A percentile compares a stretch with the other conserved stretches of the same genome.
phyloP scores from a whole-genome alignment of 148 eudicot genomes.

The Rheum nobile region DNA sequence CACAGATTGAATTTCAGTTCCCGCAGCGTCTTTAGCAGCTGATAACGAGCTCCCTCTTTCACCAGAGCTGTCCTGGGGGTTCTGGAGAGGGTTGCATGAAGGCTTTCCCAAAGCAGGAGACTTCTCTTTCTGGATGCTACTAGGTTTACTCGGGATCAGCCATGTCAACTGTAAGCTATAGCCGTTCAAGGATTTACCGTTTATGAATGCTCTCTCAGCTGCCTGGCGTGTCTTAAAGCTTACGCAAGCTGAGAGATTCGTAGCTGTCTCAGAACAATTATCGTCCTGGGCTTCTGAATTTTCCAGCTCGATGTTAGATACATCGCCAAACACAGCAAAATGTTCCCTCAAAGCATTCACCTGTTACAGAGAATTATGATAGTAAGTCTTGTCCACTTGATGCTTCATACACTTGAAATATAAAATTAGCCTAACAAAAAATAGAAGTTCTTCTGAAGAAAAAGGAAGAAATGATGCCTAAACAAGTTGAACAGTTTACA shows the following conservation, averaged over 20 bases:
- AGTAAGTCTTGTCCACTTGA: neutral
- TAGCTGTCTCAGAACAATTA: slow-evolving; percentile 22
- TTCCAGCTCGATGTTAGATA: slow-evolving; percentile 51
- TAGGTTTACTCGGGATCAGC: slow-evolving; percentile 29
- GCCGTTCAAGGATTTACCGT: slow-evolving; percentile 67
- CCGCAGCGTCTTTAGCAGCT: slow-evolving; percentile 25
- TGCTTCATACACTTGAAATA: too few relatives aligned
- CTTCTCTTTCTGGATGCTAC: slow-evolving; percentile 35
- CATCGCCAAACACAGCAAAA: slow-evolving; percentile 48
- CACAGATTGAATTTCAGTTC: slow-evolving; percentile 16
- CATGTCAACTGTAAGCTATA: slow-evolving; percentile 53
- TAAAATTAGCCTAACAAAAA: neutral
- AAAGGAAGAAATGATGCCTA: neutral
- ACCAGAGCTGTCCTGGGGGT: slow-evolving; percentile 18
- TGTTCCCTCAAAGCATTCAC: slow-evolving; percentile 62
- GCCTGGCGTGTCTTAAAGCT: slow-evolving; percentile 50
- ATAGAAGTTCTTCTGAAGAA: too few relatives aligned
- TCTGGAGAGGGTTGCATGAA: slow-evolving; percentile 22
- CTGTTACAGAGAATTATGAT: slow-evolving; percentile 23
- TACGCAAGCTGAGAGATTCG: slow-evolving; percentile 39
- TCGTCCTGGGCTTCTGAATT: slow-evolving; percentile 19
- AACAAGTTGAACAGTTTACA: neutral
- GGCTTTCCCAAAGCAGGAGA: slow-evolving; percentile 27
- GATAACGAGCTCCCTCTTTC: slow-evolving; percentile 26
- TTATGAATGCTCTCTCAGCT: slow-evolving; percentile 71